Evolutionary conservation across 2,329 filamentous ascomycete species (phyloP).

Genomic region (Aspergillus sp.): DNA sequence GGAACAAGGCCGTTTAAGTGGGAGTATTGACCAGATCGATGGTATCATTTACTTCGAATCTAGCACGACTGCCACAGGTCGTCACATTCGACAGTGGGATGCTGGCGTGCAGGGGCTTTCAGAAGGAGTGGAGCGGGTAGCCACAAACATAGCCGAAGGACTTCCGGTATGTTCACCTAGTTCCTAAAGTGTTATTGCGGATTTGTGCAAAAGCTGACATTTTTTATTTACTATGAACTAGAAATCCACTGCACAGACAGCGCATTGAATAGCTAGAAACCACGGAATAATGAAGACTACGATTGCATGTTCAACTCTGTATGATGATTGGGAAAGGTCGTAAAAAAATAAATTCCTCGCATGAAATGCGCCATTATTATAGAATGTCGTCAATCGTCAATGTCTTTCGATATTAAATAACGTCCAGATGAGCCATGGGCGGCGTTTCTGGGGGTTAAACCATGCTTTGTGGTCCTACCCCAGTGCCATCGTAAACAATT

Average conservation of each 20-base stretch:
- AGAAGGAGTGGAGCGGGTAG: conserved; percentile 86
- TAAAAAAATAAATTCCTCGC: background rate
- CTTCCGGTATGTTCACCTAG: conserved; percentile 62
- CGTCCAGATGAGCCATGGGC: too few relatives aligned
- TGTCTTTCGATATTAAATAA: too few relatives aligned
- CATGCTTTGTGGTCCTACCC: background rate
- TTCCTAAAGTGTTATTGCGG: background rate
- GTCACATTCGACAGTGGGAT: conserved; percentile 83
- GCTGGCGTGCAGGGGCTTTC: conserved; percentile 80
- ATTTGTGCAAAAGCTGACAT: background rate
- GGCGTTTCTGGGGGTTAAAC: background rate
- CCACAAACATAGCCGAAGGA: conserved; percentile 74
- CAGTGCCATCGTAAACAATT: background rate
- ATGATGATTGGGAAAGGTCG: background rate
- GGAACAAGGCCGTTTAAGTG: conserved; percentile 83
- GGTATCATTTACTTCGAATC: conserved; percentile 81
- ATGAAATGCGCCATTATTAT: background rate
- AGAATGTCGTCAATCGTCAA: too few relatives aligned
- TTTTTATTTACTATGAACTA: conserved; percentile 11
- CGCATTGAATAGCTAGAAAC: conserved; percentile 24
- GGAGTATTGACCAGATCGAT: conserved; percentile 92
- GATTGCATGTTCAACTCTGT: conserved; percentile 4
- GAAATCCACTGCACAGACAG: conserved; percentile 38
- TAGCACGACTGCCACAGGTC: conserved; percentile 66
- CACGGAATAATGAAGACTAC: conserved; percentile 11